Evolutionary conservation across 1,284 basidiomycete species (phyloP).

Genomic region (Cryptococcus maquisensis): DNA sequence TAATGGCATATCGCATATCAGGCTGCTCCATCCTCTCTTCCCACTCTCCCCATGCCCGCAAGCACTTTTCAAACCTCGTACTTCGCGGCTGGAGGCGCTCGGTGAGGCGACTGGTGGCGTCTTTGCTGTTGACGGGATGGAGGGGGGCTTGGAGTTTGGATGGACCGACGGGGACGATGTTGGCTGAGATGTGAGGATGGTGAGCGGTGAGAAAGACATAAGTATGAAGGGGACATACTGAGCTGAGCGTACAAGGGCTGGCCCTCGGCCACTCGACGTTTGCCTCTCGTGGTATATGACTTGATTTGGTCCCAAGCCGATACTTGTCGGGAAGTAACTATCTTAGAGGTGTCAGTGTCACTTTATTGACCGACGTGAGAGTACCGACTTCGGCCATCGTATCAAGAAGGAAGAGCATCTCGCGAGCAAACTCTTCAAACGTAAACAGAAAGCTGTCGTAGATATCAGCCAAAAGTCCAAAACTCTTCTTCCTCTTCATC

Average conservation of each 20-base stretch:
- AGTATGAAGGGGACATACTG: conserved; percentile 16
- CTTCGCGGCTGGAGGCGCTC: conserved; percentile 63
- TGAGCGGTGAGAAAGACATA: neutral
- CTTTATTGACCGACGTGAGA: neutral
- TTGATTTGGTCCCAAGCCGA: conserved; percentile 27
- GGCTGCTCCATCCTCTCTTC: conserved; percentile 66
- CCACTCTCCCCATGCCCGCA: conserved; percentile 69
- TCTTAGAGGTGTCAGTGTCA: conserved; percentile 12
- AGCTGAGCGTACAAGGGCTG: conserved; percentile 35
- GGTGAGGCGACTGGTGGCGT: conserved; percentile 77
- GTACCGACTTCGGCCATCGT: conserved; percentile 58
- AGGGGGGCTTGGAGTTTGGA: conserved; percentile 56
- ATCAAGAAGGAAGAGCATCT: conserved; percentile 72
- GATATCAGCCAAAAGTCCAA: neutral
- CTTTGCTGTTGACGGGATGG: conserved; percentile 80
- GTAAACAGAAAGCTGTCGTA: conserved; percentile 85
- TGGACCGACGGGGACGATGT: conserved; percentile 59
- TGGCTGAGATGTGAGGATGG: conserved; percentile 50
- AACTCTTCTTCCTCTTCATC: neutral
- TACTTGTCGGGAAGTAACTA: conserved; percentile 19
- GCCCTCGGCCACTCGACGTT: conserved; percentile 2
- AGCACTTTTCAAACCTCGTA: conserved; percentile 57
- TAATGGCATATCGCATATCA: conserved; percentile 81
- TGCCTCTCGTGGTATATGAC: conserved; percentile 12
- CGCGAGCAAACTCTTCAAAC: conserved; percentile 80